phyloP scores from a whole-genome alignment of 495 filamentous ascomycete genomes.

The Trichoderma asperelloides region DNA sequence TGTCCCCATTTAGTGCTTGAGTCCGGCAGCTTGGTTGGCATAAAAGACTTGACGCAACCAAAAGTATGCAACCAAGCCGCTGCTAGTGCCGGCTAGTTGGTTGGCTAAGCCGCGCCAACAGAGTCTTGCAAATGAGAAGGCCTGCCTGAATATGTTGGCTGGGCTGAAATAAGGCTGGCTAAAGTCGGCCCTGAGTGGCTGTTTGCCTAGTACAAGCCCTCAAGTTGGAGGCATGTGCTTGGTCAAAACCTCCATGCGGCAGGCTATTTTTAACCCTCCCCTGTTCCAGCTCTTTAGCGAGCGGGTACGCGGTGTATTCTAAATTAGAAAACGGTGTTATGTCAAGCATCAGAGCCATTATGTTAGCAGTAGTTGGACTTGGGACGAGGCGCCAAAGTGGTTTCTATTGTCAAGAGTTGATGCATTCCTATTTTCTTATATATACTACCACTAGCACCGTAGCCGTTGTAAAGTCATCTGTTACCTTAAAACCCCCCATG shows the following conservation, averaged over 20 bases:
- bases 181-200: neutral
- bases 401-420: neutral
- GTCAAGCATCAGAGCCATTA: neutral
- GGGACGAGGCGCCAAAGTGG: neutral
- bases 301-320: neutral
- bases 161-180: neutral
- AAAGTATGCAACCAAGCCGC: neutral
- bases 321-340: neutral
- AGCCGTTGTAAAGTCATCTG: neutral
- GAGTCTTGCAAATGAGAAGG: neutral
- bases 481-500: neutral
- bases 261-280: neutral
- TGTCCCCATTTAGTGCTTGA: neutral
- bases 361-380: neutral
- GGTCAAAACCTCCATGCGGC: neutral
- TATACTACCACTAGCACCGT: neutral
- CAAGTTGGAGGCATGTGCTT: neutral
- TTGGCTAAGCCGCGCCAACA: neutral
- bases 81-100: neutral
- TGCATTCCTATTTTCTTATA: neutral
- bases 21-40: neutral
- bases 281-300: neutral
- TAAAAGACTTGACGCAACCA: neutral
- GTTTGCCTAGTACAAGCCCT: neutral
- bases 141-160: neutral